Evolutionary conservation across 768 basidiomycete species (phyloP).

Genomic region (Rhizopogon vesiculosus): DNA sequence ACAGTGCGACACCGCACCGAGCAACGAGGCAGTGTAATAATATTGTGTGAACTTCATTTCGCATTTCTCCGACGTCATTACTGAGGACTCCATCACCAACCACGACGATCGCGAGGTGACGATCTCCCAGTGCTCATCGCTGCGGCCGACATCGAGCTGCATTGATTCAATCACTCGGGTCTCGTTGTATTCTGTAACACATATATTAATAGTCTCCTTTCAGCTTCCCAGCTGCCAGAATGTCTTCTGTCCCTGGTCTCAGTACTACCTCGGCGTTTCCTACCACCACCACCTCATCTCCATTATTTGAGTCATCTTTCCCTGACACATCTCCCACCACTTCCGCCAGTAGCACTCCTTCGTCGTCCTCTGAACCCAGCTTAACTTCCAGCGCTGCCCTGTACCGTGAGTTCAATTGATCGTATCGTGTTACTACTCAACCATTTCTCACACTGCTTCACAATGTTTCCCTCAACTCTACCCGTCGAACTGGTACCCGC

Average conservation of each 20-base stretch:
- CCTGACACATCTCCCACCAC: background rate
- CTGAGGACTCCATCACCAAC: no score
- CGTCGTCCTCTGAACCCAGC: background rate
- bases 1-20: no score
- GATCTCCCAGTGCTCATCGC: background rate
- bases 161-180: no score
- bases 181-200: background rate
- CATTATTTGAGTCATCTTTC: background rate
- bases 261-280: no score
- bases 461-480: slow-evolving; percentile 4
- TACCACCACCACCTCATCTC: background rate
- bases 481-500: background rate
- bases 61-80: background rate
- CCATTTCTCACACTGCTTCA: slow-evolving; percentile 15
- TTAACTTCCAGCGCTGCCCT: slow-evolving; percentile 18
- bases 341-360: background rate
- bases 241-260: slow-evolving; percentile 8
- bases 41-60: background rate
- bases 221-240: background rate
- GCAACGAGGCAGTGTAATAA: no score
- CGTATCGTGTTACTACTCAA: background rate
- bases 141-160: background rate
- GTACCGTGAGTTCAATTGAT: slow-evolving; percentile 19
- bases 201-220: slow-evolving; percentile 17
- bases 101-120: background rate